Evolutionary conservation across 768 basidiomycete species (phyloP), one percentile per base, ranked within the genome.

Genomic region (Leccinellum rugosiceps): DNA sequence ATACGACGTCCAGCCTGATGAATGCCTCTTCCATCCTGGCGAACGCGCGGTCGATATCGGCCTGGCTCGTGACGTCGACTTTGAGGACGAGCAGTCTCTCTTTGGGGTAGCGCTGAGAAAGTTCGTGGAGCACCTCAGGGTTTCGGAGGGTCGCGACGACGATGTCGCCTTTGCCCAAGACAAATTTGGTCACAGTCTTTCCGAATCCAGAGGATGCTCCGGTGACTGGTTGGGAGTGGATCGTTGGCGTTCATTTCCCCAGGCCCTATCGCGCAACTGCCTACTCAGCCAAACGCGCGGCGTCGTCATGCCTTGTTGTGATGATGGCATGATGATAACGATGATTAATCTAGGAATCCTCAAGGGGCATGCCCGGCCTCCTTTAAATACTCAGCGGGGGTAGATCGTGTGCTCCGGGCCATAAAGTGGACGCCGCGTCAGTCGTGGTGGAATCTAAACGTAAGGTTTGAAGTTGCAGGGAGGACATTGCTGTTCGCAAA

Each of bases 101-200:
- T 34, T 46, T 26, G 13, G 63, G n/a, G 26, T 65, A 52, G 15
- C 2, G 21, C 14, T 38, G 23, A 1, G 50, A 41, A 31, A 61
- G 57, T 0, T 59, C 38, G 11, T 52, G 34, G 34, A 67, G 66
- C 6, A 52, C 35, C 19, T 63, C 71, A 2, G 78, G 77, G 34
- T 66, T 74, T 46, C 79, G 74, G 43, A 77, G 66, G 19, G 79
- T 78, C 6, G 80, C 78, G 47, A 78, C 70, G 38, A 63, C 77
- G 14, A 64, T 72, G 50, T 76, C 75, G 21, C 78, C 78, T 6
- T 63, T 60, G 11, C 48, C 54, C 43, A 80, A 68, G 43, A 68
- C 67, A 17, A 35, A 53, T 56, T 77, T 72, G 2, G 68, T 63
- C 52, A 75, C 61, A 15, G 58, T 43, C 26, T 64, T 71, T 11